Percentiles rank a stretch among this genome's conserved stretches.
phyloP scores from a whole-genome alignment of 2,329 filamentous ascomycete species.

The Helotiales sp. region DNA sequence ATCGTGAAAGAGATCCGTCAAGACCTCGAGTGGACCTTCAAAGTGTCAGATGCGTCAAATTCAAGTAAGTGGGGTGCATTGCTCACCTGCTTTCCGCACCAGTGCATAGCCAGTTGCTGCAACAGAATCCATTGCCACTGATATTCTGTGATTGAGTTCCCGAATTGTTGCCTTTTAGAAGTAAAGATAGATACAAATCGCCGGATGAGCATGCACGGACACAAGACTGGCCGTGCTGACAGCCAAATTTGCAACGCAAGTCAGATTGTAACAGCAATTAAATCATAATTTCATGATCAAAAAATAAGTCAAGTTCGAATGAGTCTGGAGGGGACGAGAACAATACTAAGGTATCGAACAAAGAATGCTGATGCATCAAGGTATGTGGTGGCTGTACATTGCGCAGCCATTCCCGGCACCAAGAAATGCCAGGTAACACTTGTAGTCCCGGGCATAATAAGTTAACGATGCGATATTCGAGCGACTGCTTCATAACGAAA shows the following conservation, averaged over 20 bases:
- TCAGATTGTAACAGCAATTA: neutral
- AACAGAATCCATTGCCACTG: neutral
- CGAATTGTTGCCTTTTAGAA: neutral
- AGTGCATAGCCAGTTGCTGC: neutral
- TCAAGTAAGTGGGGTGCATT: neutral
- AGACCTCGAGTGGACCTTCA: constrained; percentile 20
- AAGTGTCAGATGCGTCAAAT: neutral
- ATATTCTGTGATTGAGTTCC: no score
- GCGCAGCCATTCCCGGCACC: neutral
- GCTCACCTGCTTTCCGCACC: constrained; percentile 22
- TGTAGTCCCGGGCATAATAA: neutral
- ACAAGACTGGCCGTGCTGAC: neutral
- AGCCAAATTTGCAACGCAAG: neutral
- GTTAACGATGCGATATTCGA: no score
- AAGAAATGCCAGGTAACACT: neutral
- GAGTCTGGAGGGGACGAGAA: neutral
- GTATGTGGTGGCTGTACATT: neutral
- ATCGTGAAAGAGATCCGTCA: constrained; percentile 24
- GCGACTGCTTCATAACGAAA: neutral
- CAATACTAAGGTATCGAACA: neutral
- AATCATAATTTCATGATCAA: neutral
- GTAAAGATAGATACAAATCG: neutral
- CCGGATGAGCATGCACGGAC: neutral
- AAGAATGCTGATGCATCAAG: neutral
- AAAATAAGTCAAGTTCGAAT: neutral